These are phyloP conservation scores for Oenanthe sinensis DNA, from an alignment of 129 eudicot genomes.

Conservation along the genomic window DNA sequence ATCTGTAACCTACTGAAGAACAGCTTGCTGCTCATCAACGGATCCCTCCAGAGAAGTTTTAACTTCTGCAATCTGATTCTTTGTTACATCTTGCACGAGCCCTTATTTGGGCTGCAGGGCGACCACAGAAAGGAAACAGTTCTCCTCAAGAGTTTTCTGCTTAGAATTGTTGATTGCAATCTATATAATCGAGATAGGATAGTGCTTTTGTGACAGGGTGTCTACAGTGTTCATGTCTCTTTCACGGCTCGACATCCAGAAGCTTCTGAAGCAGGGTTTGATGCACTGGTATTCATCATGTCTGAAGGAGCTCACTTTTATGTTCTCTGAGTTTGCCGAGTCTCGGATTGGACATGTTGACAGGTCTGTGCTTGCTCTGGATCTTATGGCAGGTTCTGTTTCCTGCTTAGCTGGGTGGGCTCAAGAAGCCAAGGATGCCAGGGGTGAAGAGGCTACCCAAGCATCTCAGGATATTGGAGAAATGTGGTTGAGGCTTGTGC, in stretches of 20 bases:
- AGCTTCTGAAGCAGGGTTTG: conserved; percentile 88
- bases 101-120: too few relatives aligned
- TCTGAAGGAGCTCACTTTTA: conserved; percentile 67
- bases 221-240: conserved; percentile 78
- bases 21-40: conserved; percentile 93
- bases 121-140: conserved; percentile 63
- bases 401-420: conserved; percentile 6
- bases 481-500: conserved; percentile 89
- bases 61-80: conserved; percentile 69
- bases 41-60: conserved; percentile 73
- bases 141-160: conserved; percentile 81
- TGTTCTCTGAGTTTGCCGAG: conserved; percentile 69
- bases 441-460: conserved; percentile 37
- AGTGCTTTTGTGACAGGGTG: conserved; percentile 75
- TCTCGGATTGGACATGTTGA: conserved; percentile 78
- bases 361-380: background rate
- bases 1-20: conserved; percentile 83
- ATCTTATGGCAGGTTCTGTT: conserved; percentile 10
- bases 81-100: conserved; percentile 66
- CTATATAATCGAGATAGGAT: conserved; percentile 75
- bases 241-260: conserved; percentile 71
- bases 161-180: conserved; percentile 75
- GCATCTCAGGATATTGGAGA: conserved; percentile 41
- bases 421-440: conserved; percentile 10
- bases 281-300: conserved; percentile 68